Evolutionary conservation across 2,329 filamentous ascomycete genomes (phyloP).

Genomic region (Juglanconis sp.): DNA sequence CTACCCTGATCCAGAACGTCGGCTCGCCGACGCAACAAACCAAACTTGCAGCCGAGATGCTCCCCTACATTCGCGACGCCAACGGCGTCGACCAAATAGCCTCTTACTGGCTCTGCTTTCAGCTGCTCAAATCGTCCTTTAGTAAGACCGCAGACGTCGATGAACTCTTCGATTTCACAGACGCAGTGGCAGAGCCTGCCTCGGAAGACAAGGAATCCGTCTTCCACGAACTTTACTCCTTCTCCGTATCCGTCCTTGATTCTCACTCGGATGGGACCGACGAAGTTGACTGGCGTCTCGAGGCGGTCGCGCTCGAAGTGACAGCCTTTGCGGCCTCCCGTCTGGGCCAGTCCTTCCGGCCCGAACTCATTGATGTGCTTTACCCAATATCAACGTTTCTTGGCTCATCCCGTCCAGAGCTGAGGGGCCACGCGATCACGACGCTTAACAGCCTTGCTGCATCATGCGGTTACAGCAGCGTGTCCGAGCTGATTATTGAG

Average conservation of each 20-base stretch:
- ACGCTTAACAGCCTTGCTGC: slow-evolving; percentile 77
- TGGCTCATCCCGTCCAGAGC: slow-evolving; percentile 62
- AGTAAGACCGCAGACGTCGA: slow-evolving; percentile 54
- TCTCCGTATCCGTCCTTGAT: slow-evolving; percentile 61
- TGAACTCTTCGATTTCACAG: slow-evolving; percentile 61
- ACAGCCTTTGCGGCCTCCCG: slow-evolving; percentile 72
- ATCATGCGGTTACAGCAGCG: slow-evolving; percentile 70
- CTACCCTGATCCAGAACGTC: slow-evolving; percentile 53
- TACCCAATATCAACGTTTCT: slow-evolving; percentile 91
- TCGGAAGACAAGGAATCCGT: slow-evolving; percentile 44
- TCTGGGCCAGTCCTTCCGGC: slow-evolving; percentile 66
- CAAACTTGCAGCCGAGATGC: slow-evolving; percentile 61
- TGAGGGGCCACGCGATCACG: slow-evolving; percentile 79
- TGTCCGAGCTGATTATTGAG: slow-evolving; percentile 76
- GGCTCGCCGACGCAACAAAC: slow-evolving; percentile 58
- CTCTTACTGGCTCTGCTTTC: slow-evolving; percentile 76
- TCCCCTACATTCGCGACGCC: slow-evolving; percentile 59
- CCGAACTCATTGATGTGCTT: slow-evolving; percentile 84
- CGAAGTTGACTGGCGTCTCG: slow-evolving; percentile 64
- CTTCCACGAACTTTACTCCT: slow-evolving; percentile 66
- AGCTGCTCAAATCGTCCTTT: slow-evolving; percentile 61
- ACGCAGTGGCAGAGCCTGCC: slow-evolving; percentile 31
- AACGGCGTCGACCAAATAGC: slow-evolving; percentile 60
- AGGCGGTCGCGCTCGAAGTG: slow-evolving; percentile 77
- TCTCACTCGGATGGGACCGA: slow-evolving; percentile 43